These are phyloP conservation scores for Pseudognaphalium luteoalbum DNA, from an alignment of 129 eudicot species.

Conservation along the genomic window DNA sequence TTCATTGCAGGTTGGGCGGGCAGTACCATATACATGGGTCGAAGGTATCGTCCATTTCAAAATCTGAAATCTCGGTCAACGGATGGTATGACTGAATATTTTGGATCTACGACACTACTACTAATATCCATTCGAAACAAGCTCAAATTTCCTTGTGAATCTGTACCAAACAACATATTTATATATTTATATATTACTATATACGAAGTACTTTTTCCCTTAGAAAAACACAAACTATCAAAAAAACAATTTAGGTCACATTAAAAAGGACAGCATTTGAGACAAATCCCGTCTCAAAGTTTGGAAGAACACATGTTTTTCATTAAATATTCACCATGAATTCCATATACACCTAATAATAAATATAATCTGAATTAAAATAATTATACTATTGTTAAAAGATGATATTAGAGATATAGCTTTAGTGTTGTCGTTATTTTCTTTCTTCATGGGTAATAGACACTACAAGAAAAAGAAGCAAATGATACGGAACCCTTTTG, in stretches of 20 bases:
- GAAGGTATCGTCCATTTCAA: no score
- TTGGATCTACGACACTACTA: background rate
- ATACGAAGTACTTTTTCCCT: no score
- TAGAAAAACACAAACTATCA: background rate
- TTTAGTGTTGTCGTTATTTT: background rate
- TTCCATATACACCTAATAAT: background rate
- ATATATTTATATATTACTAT: no score
- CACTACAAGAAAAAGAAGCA: no score
- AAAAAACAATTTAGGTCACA: background rate
- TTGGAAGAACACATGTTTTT: constrained; percentile 18
- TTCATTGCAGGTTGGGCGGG: no score
- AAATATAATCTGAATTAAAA: background rate
- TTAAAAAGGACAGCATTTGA: constrained; percentile 27
- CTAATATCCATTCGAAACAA: background rate
- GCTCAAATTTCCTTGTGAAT: background rate
- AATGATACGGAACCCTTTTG: no score
- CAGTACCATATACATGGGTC: no score
- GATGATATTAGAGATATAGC: background rate
- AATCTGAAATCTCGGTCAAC: no score
- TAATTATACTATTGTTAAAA: background rate
- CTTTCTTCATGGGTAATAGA: background rate
- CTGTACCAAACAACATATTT: background rate
- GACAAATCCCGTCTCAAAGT: constrained; percentile 29
- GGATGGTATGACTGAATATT: background rate
- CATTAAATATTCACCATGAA: constrained; percentile 17